A percentile compares a stretch with the other conserved stretches of the same genome.
Evolutionary conservation across 805 yeast species (phyloP).

Genomic region (Blastobotrys robertii): DNA sequence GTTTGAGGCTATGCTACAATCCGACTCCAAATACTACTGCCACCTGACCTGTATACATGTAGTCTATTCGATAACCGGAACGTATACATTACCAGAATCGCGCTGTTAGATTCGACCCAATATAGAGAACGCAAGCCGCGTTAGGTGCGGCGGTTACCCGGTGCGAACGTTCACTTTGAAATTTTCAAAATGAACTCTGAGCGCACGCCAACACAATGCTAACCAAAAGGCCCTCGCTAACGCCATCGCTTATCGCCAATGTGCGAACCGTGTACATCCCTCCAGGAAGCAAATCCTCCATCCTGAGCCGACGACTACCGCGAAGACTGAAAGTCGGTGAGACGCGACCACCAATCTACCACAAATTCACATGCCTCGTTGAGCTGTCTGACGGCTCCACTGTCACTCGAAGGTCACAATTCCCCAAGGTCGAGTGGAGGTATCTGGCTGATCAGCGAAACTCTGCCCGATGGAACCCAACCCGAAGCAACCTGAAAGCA

Average conservation of each 20-base stretch:
- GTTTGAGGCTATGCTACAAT: no score
- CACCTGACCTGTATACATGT: no score
- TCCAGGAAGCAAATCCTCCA: constrained; percentile 10
- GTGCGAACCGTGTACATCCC: constrained; percentile 12
- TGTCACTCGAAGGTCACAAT: constrained; percentile 68
- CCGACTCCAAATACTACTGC: no score
- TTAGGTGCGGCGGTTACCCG: neutral
- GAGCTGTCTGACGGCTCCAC: constrained; percentile 94
- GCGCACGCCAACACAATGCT: neutral
- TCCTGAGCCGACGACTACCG: constrained; percentile 12
- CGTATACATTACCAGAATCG: no score
- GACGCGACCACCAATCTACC: constrained; percentile 87
- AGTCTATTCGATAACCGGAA: no score
- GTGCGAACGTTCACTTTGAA: neutral
- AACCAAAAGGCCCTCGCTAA: neutral
- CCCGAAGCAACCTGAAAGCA: constrained; percentile 63
- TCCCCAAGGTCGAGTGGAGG: constrained; percentile 77
- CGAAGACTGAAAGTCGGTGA: constrained; percentile 44
- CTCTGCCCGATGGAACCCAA: constrained; percentile 80
- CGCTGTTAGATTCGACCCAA: no score
- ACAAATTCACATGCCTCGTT: constrained; percentile 81
- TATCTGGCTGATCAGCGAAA: constrained; percentile 85
- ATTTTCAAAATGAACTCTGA: neutral
- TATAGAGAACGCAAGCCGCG: neutral
- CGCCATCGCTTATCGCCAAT: neutral